Conservation (phyloP, 2,329 filamentous ascomycete species). For the Sclerotinia minor region DNA sequence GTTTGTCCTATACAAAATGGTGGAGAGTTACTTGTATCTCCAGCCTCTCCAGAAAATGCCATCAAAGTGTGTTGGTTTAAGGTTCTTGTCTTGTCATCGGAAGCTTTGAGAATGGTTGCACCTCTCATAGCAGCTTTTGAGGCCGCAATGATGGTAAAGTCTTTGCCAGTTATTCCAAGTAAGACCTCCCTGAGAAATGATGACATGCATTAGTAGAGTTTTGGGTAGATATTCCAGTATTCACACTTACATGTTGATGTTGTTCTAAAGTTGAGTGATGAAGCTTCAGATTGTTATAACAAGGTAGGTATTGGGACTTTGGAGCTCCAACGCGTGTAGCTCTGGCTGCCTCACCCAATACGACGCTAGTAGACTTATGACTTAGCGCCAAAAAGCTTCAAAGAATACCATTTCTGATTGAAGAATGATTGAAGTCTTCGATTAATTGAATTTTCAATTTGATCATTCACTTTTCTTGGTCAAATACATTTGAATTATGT, state of each 20-base stretch:
- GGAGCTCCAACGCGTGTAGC: constrained; percentile 38
- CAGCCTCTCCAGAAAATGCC: constrained; percentile 93
- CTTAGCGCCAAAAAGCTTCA: constrained; percentile 16
- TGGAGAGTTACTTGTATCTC: constrained; percentile 73
- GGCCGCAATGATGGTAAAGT: constrained; percentile 96
- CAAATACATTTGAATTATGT: neutral
- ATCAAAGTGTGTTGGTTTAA: constrained; percentile 94
- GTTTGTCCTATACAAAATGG: neutral
- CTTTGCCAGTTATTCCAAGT: constrained; percentile 96
- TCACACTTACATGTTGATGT: constrained; percentile 36
- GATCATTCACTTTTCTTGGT: too few relatives aligned
- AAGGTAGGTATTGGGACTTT: constrained; percentile 22
- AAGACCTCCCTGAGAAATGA: constrained; percentile 78
- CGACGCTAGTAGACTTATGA: constrained; percentile 25
- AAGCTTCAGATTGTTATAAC: constrained; percentile 33
- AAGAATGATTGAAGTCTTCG: neutral
- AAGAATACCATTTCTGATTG: constrained; percentile 2
- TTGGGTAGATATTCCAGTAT: neutral
- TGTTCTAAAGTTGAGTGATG: constrained; percentile 32
- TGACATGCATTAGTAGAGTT: constrained; percentile 24
- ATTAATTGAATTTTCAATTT: neutral
- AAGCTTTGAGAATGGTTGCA: constrained; percentile 89
- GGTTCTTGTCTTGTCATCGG: constrained; percentile 92
- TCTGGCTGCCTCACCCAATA: constrained; percentile 37
- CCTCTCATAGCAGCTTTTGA: constrained; percentile 99